Conservation (phyloP, 805 yeast species). For the Starmerella stigmatis region DNA sequence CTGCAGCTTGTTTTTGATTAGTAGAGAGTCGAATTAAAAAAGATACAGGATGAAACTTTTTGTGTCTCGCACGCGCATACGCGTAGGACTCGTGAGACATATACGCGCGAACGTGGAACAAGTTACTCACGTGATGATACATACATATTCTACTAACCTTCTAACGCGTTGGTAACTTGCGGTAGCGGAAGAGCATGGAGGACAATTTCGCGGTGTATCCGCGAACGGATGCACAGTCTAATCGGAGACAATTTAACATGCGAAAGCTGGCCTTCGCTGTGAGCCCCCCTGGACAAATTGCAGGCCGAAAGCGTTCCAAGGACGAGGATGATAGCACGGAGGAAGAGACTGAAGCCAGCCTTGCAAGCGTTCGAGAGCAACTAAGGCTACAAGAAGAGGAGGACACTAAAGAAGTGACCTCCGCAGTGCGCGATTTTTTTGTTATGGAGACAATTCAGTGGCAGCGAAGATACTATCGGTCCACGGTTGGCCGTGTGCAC, state of each 20-base stretch:
- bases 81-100: no score
- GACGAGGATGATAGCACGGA: not conserved
- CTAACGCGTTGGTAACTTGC: no score
- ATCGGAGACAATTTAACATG: not conserved
- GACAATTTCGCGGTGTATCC: no score
- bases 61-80: no score
- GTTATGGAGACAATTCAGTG: not conserved
- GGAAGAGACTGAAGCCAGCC: not conserved
- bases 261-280: not conserved
- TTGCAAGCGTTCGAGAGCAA: not conserved
- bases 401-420: not conserved
- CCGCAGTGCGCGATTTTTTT: conserved; percentile 1
- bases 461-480: not conserved
- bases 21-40: no score
- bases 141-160: no score
- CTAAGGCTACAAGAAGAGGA: not conserved
- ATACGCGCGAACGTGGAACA: no score
- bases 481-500: not conserved
- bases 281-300: not conserved
- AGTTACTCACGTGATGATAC: no score
- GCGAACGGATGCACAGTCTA: no score
- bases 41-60: no score
- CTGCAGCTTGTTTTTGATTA: no score
- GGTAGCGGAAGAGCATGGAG: no score
- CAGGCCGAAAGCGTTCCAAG: not conserved